Conservation (phyloP, 2,329 filamentous ascomycete species). For the Curvularia sp. region DNA sequence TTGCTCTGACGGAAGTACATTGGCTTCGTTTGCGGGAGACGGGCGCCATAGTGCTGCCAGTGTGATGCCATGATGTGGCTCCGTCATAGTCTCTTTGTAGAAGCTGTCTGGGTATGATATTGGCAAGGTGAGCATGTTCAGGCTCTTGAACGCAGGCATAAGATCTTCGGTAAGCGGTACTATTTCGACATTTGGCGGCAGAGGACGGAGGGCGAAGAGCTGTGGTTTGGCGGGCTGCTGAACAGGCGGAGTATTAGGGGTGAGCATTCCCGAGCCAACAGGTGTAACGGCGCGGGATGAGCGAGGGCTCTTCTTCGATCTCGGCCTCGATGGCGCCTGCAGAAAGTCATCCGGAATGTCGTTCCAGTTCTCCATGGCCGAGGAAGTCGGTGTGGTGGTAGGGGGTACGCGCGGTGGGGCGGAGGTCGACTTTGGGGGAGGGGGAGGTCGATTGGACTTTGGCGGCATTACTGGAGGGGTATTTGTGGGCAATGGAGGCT, state of each 20-base stretch:
- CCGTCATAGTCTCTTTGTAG: conserved; percentile 66
- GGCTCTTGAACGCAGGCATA: conserved; percentile 63
- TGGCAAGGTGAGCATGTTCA: conserved; percentile 65
- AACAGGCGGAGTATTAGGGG: conserved; percentile 21
- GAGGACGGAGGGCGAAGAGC: conserved; percentile 40
- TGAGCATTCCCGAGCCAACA: conserved; percentile 24
- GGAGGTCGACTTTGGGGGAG: conserved; percentile 31
- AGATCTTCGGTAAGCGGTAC: conserved; percentile 60
- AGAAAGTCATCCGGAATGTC: conserved; percentile 40
- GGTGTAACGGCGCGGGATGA: conserved; percentile 30
- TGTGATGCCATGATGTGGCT: conserved; percentile 61
- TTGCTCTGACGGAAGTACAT: conserved; percentile 21
- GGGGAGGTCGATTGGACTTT: conserved; percentile 23
- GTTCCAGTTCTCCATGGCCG: conserved; percentile 38
- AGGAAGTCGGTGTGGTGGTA: conserved; percentile 21
- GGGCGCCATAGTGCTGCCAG: conserved; percentile 65
- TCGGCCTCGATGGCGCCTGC: conserved; percentile 32
- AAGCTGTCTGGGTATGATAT: conserved; percentile 67
- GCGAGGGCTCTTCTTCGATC: conserved; percentile 35
- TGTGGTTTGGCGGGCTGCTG: conserved; percentile 20
- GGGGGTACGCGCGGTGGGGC: conserved; percentile 27
- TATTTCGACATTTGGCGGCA: conserved; percentile 61
- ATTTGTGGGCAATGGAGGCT: conserved; percentile 25
- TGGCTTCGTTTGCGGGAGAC: conserved; percentile 5
- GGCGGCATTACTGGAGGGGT: conserved; percentile 6